A percentile compares a stretch with the other conserved stretches of the same genome.
phyloP scores from a whole-genome alignment of 352 stramenopile genomes.

The Pythium aristosporum region DNA sequence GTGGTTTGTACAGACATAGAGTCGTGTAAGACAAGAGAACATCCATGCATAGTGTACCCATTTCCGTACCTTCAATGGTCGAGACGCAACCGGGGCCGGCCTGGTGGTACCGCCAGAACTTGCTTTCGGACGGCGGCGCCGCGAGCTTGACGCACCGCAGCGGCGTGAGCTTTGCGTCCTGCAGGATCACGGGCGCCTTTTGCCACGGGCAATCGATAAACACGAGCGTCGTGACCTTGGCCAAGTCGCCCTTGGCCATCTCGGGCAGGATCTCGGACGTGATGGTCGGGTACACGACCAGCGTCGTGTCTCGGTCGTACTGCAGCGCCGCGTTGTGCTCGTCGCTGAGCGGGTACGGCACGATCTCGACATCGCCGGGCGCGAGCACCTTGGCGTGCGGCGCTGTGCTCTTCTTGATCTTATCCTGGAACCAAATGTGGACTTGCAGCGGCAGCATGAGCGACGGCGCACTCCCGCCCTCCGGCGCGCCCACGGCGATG shows the following conservation, averaged over 20 bases:
- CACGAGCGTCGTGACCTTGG: constrained; percentile 60
- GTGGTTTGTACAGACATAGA: not conserved
- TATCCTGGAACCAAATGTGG: constrained; percentile 87
- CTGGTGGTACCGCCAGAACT: constrained; percentile 88
- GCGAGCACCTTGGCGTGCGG: constrained; percentile 84
- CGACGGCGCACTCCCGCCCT: constrained; percentile 45
- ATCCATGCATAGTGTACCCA: not conserved
- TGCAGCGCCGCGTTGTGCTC: constrained; percentile 22
- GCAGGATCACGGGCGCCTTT: constrained; percentile 76
- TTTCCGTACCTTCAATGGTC: constrained; percentile 80
- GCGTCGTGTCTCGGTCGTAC: constrained; percentile 60
- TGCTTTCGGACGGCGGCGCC: constrained; percentile 73
- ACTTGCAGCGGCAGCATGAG: constrained; percentile 72
- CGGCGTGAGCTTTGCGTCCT: constrained; percentile 46
- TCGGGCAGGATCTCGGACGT: constrained; percentile 63
- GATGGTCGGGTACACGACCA: constrained; percentile 84
- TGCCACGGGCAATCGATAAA: constrained; percentile 90
- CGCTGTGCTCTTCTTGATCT: constrained; percentile 87
- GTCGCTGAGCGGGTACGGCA: constrained; percentile 49
- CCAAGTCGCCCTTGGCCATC: constrained; percentile 56
- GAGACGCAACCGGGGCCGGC: constrained; percentile 84
- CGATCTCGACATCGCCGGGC: constrained; percentile 66
- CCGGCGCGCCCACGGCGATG: constrained; percentile 55
- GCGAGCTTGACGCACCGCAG: constrained; percentile 81
- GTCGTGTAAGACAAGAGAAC: not conserved